Percentiles rank a stretch among this genome's conserved stretches.
Evolutionary conservation across 768 basidiomycete genomes (phyloP).

Genomic region (Imleria badia): DNA sequence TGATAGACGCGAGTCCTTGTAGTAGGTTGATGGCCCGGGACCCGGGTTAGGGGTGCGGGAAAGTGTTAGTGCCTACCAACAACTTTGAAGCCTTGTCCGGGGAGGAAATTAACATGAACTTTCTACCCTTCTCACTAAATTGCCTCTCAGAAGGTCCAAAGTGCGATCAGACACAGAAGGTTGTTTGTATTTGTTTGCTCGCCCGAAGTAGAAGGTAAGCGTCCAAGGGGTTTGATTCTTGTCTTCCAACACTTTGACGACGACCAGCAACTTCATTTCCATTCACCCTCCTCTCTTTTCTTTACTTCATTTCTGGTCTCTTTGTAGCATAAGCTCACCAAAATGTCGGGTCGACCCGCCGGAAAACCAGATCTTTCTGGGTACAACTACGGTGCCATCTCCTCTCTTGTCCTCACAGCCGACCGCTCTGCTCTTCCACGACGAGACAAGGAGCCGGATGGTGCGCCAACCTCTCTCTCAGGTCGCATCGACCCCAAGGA

Average conservation of each 20-base stretch:
- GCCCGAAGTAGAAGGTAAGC: too few relatives aligned
- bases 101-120: too few relatives aligned
- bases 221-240: too few relatives aligned
- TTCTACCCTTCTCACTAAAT: too few relatives aligned
- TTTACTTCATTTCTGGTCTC: neutral
- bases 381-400: slow-evolving; percentile 96
- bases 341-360: slow-evolving; percentile 41
- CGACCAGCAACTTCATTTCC: neutral
- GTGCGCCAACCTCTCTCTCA: slow-evolving; percentile 88
- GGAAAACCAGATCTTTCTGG: slow-evolving; percentile 80
- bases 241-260: slow-evolving; percentile 10
- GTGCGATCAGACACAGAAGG: too few relatives aligned
- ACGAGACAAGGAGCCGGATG: slow-evolving; percentile 95
- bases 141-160: too few relatives aligned
- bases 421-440: slow-evolving; percentile 78
- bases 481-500: slow-evolving; percentile 87
- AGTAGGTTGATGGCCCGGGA: too few relatives aligned
- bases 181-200: too few relatives aligned
- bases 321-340: slow-evolving; percentile 5
- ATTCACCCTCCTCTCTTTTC: neutral
- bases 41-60: too few relatives aligned
- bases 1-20: too few relatives aligned
- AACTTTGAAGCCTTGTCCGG: too few relatives aligned
- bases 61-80: too few relatives aligned
- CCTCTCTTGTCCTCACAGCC: slow-evolving; percentile 92